Evolutionary conservation across 345 rosid species (phyloP), one percentile per base, ranked within the genome.

Genomic region (Aquilaria yunnanensis): DNA sequence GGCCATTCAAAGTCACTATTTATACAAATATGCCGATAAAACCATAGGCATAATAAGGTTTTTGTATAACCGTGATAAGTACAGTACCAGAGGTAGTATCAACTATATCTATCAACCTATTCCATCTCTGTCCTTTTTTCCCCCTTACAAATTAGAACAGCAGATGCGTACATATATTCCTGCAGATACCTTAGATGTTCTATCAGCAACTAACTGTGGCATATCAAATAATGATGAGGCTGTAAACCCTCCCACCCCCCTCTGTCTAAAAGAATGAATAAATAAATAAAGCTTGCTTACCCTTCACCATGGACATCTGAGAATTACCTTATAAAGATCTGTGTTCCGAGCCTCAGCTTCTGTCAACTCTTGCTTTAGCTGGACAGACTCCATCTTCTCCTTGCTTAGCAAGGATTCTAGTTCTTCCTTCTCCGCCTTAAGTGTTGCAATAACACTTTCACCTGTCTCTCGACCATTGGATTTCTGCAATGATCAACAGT

Each of bases 361-460:
- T 29, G 75, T 63, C 60, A 85, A 63, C 37, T 91, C 98, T 67
- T 91, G 80, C 87, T 83, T 89, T 68, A 91, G 75, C 67, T 81
- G 96, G 68, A 77, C 71, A 51, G 85, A 77, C 59, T 72, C 86
- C 70, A 78, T 66, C 72, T 77, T 87, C 80, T 95, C 98, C 71
- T 84, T 83, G 87, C 67, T 77, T 48, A 95, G 77, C 2, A 79
- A 80, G 64, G 74, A 75, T 74, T 87, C 96, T 57, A 89, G 73
- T 64, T 84, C 97, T 81, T 87, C 98, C 72, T 83, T 91, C 74
- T 91, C 92, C 10, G 78, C 80, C 79, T 81, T 91, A 47, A 89
- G 83, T 55, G 79, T 79, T 14, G 73, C 77, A 31, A 88, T n/a
- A 58, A 75, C 62, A 51, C 47, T 67, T 65, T 78, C 93, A 45